These are phyloP conservation scores for Xylariaceae sp. DNA, from an alignment of 2,329 filamentous ascomycete species.

Conservation along the genomic window DNA sequence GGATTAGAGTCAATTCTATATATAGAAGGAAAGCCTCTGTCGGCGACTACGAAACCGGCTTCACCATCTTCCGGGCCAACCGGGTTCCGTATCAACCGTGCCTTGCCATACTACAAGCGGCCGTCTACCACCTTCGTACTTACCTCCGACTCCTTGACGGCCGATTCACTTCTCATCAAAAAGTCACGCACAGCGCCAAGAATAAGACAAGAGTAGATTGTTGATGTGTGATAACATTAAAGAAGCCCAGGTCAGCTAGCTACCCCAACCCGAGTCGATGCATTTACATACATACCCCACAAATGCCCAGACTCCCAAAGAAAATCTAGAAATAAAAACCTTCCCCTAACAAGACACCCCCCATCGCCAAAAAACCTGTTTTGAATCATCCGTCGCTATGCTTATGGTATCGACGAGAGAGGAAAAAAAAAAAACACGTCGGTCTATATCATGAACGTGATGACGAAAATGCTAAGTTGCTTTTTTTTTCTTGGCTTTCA, in stretches of 20 bases:
- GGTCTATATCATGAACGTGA: conserved; percentile 8
- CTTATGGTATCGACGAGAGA: conserved; percentile 9
- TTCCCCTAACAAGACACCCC: neutral
- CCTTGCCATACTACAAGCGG: too few relatives aligned
- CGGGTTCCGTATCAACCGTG: too few relatives aligned
- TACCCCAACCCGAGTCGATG: neutral
- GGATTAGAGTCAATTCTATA: too few relatives aligned
- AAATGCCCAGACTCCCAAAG: neutral
- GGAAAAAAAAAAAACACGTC: neutral
- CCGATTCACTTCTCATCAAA: too few relatives aligned
- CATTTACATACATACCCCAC: neutral
- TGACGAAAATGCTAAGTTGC: conserved; percentile 2
- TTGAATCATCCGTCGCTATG: conserved; percentile 18
- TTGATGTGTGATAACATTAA: neutral
- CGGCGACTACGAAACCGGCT: too few relatives aligned
- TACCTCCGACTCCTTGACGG: too few relatives aligned
- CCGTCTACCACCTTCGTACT: too few relatives aligned
- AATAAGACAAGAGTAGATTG: neutral
- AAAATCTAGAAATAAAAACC: neutral
- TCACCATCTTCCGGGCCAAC: too few relatives aligned
- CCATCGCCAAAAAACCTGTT: conserved; percentile 6
- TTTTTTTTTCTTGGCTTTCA: neutral
- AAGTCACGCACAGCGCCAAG: too few relatives aligned
- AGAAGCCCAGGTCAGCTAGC: neutral
- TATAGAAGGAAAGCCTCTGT: too few relatives aligned